Percentiles rank a stretch among this genome's conserved stretches.
Evolutionary conservation across 2,329 filamentous ascomycete species (phyloP).

Genomic region (Myotisia sp.): DNA sequence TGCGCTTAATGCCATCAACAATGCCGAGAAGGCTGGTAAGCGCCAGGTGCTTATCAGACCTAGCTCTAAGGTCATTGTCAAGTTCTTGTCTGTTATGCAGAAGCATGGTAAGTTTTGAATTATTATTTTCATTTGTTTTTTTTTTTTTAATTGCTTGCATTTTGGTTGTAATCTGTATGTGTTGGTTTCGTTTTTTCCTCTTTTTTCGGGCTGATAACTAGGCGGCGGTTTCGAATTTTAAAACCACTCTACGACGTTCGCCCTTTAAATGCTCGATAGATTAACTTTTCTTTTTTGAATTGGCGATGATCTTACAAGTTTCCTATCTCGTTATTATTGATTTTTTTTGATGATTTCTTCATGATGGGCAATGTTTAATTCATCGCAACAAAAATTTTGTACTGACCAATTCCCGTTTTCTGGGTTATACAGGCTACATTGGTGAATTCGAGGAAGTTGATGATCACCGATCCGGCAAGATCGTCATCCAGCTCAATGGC

Average conservation of each 20-base stretch:
- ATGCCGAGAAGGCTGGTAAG: constrained; percentile 99
- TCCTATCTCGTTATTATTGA: constrained; percentile 40
- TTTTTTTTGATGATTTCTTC: constrained; percentile 24
- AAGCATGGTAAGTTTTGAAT: constrained; percentile 70
- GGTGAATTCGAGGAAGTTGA: constrained; percentile 99
- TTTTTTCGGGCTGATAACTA: constrained; percentile 98
- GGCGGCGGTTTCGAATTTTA: constrained; percentile 69
- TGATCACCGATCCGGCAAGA: constrained; percentile 99
- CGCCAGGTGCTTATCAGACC: constrained; percentile 97
- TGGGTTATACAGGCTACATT: constrained; percentile 90
- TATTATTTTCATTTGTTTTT: constrained; percentile 7
- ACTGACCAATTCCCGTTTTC: constrained; percentile 39
- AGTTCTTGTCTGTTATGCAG: constrained; percentile 99
- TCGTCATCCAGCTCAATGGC: constrained; percentile 98
- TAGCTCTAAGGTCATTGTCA: constrained; percentile 98
- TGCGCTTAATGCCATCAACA: constrained; percentile 99
- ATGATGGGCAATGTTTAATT: constrained; percentile 89
- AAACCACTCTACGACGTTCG: constrained; percentile 63
- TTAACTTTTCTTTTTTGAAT: constrained; percentile 41
- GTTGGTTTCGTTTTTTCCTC: constrained; percentile 9
- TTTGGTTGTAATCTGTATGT: constrained; percentile 4
- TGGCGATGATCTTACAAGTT: constrained; percentile 95
- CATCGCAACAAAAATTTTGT: constrained; percentile 57
- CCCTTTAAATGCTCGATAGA: constrained; percentile 99
- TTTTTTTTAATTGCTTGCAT: constrained; percentile 8